phyloP scores from a whole-genome alignment of 805 yeast genomes.

The Barnettozyma wickerhamii region DNA sequence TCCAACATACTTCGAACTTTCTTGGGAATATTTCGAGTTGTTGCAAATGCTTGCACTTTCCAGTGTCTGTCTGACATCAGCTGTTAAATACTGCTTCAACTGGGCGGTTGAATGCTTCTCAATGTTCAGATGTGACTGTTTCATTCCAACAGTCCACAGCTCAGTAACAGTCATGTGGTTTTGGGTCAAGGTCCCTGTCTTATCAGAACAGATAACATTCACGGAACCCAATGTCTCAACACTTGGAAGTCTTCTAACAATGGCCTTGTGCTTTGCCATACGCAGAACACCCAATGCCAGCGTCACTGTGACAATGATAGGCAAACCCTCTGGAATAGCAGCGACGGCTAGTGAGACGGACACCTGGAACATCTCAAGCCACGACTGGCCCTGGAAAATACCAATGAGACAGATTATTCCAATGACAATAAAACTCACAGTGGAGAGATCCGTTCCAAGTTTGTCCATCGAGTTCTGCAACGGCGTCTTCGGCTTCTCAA shows the following conservation, averaged over 20 bases:
- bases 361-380: conserved; percentile 98
- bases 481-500: conserved; percentile 98
- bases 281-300: conserved; percentile 92
- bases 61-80: conserved; percentile 51
- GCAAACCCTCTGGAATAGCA: conserved; percentile 98
- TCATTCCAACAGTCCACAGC: conserved; percentile 71
- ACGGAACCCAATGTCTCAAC: conserved; percentile 95
- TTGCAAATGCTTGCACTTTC: conserved; percentile 73
- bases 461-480: conserved; percentile 93
- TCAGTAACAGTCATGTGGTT: conserved; percentile 89
- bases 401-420: conserved; percentile 92
- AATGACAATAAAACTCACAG: conserved; percentile 80
- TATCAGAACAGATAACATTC: conserved; percentile 88
- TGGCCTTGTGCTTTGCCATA: conserved; percentile 94
- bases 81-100: conserved; percentile 40
- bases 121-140: conserved; percentile 35
- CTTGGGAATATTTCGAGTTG: conserved; percentile 65
- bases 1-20: conserved; percentile 71
- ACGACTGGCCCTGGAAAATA: conserved; percentile 82
- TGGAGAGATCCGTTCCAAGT: conserved; percentile 84
- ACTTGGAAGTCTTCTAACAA: conserved; percentile 88
- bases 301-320: conserved; percentile 96
- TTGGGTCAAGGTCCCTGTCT: conserved; percentile 86
- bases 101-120: conserved; percentile 42
- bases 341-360: conserved; percentile 98